Percentiles rank a stretch among this genome's conserved stretches.
phyloP scores from a whole-genome alignment of 2,329 filamentous ascomycete genomes.

The Fusarium sp. region DNA sequence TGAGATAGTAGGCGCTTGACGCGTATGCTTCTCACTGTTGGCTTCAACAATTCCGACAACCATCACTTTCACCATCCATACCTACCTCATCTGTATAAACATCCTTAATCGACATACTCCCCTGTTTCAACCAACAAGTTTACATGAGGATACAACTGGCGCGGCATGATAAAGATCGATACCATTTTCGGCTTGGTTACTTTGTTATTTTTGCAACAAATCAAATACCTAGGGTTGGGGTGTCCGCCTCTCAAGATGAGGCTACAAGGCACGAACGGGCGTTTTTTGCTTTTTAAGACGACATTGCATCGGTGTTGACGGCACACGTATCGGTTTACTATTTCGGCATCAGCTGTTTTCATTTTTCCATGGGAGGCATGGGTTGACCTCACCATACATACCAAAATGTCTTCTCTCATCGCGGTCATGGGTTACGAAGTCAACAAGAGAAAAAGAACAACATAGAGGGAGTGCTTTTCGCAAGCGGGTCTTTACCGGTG shows the following conservation, averaged over 20 bases:
- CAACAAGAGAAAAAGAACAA: slow-evolving; percentile 61
- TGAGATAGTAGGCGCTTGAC: slow-evolving; percentile 47
- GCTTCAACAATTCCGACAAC: slow-evolving; percentile 49
- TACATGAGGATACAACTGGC: slow-evolving; percentile 56
- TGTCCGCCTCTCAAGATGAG: slow-evolving; percentile 55
- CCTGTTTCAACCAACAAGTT: slow-evolving; percentile 51
- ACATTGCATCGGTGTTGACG: slow-evolving; percentile 64
- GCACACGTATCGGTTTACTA: slow-evolving; percentile 46
- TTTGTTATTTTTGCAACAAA: slow-evolving; percentile 51
- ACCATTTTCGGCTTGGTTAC: slow-evolving; percentile 59
- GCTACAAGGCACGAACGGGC: slow-evolving; percentile 62
- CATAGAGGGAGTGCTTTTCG: slow-evolving; percentile 60
- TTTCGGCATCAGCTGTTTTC: slow-evolving; percentile 54
- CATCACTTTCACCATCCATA: slow-evolving; percentile 39
- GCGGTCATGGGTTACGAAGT: slow-evolving; percentile 63
- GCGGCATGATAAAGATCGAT: slow-evolving; percentile 63
- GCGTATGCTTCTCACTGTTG: slow-evolving; percentile 49
- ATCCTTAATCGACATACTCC: slow-evolving; percentile 64
- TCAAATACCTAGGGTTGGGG: slow-evolving; percentile 50
- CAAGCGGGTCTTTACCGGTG: slow-evolving; percentile 52
- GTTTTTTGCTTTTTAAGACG: slow-evolving; percentile 61
- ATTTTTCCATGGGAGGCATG: slow-evolving; percentile 50
- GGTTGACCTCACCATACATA: slow-evolving; percentile 45
- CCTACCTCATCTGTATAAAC: slow-evolving; percentile 63
- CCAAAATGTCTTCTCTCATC: slow-evolving; percentile 54